Percentiles rank a stretch among this genome's conserved stretches.
These are phyloP conservation scores for Purshia tridentata DNA, from an alignment of 306 rosid genomes.

Conservation along the genomic window DNA sequence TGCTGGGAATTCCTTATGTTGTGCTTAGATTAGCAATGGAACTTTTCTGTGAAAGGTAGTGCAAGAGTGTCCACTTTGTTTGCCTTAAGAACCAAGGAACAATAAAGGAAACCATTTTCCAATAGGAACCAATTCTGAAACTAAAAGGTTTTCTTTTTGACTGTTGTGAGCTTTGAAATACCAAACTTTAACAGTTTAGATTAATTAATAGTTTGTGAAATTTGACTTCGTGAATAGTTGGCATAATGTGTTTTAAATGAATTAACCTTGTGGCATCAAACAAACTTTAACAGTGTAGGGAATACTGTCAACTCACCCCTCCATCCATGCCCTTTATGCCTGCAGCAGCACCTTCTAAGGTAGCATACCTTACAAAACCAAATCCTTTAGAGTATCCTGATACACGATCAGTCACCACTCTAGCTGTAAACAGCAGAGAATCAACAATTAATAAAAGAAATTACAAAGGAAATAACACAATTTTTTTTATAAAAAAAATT, in stretches of 20 bases:
- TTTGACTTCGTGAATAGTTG: too few relatives aligned
- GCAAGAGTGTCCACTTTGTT: neutral
- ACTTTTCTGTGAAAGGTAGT: neutral
- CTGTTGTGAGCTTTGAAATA: neutral
- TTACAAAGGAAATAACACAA: neutral
- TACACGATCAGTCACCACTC: conserved; percentile 83
- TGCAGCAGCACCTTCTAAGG: conserved; percentile 74
- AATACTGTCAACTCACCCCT: conserved; percentile 47
- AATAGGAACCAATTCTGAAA: neutral
- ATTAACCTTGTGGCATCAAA: neutral
- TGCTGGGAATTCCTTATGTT: neutral
- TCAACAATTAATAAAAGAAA: neutral
- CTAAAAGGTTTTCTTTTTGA: neutral
- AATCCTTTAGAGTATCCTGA: conserved; percentile 92
- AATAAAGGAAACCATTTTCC: neutral
- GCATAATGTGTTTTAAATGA: neutral
- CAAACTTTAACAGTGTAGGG: neutral
- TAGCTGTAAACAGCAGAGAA: conserved; percentile 51
- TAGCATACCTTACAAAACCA: conserved; percentile 86
- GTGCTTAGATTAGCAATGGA: neutral
- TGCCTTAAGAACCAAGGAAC: neutral
- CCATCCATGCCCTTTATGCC: conserved; percentile 99
- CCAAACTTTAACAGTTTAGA: too few relatives aligned
- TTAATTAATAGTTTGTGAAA: too few relatives aligned
- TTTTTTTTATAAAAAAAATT: neutral